These are phyloP conservation scores for Pseudocercospora cruenta DNA, from an alignment of 2,329 filamentous ascomycete genomes.

Conservation along the genomic window DNA sequence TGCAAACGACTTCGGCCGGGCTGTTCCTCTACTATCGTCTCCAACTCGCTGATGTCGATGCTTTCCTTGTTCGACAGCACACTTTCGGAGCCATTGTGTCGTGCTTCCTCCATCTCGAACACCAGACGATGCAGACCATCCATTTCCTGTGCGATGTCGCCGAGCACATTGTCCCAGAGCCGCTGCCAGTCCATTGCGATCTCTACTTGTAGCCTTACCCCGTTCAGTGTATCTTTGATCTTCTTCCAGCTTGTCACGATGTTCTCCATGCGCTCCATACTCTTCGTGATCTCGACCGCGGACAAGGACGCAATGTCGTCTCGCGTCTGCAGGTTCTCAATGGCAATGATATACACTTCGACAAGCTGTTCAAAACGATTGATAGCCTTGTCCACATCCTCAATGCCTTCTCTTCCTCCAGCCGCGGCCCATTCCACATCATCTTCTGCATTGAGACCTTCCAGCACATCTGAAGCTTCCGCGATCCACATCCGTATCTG, in stretches of 20 bases:
- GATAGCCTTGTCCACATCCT: constrained; percentile 71
- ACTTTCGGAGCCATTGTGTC: constrained; percentile 77
- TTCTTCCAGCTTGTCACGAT: constrained; percentile 83
- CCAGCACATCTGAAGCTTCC: constrained; percentile 87
- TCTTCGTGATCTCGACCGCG: constrained; percentile 69
- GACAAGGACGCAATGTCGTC: constrained; percentile 74
- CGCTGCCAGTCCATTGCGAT: constrained; percentile 99
- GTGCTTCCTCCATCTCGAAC: constrained; percentile 96
- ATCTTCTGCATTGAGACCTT: constrained; percentile 88
- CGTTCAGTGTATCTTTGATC: constrained; percentile 76
- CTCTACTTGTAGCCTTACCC: constrained; percentile 87
- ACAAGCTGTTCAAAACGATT: constrained; percentile 84
- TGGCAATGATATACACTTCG: constrained; percentile 90
- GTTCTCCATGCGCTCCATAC: constrained; percentile 86
- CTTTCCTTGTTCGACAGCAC: constrained; percentile 55
- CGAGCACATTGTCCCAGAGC: constrained; percentile 89
- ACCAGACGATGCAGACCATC: constrained; percentile 78
- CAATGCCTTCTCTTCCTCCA: constrained; percentile 79
- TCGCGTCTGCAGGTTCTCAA: constrained; percentile 83
- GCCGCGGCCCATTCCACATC: constrained; percentile 96
- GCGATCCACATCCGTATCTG: constrained; percentile 93
- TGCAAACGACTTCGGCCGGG: constrained; percentile 55
- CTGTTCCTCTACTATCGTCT: constrained; percentile 90
- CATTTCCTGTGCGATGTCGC: constrained; percentile 88
- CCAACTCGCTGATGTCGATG: constrained; percentile 82